These are phyloP conservation scores for Phragmites australis DNA, from an alignment of 176 grass and related monocot genomes.

Conservation along the genomic window DNA sequence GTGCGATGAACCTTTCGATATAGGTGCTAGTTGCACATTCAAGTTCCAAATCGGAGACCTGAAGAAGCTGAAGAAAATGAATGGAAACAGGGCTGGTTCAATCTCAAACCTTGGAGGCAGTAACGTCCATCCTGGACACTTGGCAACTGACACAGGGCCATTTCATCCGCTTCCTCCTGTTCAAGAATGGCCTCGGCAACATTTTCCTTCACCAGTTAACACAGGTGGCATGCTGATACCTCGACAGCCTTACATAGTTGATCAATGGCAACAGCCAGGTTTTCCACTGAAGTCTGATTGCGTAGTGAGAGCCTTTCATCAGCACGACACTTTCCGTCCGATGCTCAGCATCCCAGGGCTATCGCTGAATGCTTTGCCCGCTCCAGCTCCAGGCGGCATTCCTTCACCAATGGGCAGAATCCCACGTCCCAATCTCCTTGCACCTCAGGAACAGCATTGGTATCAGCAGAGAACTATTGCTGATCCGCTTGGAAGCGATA, in stretches of 20 bases:
- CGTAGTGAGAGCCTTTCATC: background rate
- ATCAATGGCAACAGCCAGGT: slow-evolving; percentile 22
- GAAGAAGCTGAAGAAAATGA: slow-evolving; percentile 31
- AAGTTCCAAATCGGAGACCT: slow-evolving; percentile 37
- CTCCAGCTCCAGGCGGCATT: background rate
- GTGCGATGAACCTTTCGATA: slow-evolving; percentile 34
- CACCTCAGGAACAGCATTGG: slow-evolving; percentile 15
- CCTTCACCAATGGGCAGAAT: slow-evolving; percentile 1
- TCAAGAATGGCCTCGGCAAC: background rate
- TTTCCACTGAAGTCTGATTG: slow-evolving; percentile 6
- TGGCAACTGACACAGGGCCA: background rate
- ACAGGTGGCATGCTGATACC: background rate
- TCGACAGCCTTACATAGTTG: background rate
- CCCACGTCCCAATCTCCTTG: background rate
- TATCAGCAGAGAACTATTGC: background rate
- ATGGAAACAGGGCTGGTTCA: background rate
- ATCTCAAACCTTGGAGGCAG: slow-evolving; percentile 2
- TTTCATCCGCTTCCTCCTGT: background rate
- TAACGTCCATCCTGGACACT: background rate
- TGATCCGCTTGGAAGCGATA: background rate
- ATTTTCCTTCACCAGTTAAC: slow-evolving; percentile 1
- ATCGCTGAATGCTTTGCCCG: background rate
- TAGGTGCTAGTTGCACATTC: slow-evolving; percentile 34
- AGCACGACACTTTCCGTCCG: background rate
- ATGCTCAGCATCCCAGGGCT: background rate